Base-by-base conservation (phyloP, 305 asterid species). In the Plantago coronopus region DNA sequence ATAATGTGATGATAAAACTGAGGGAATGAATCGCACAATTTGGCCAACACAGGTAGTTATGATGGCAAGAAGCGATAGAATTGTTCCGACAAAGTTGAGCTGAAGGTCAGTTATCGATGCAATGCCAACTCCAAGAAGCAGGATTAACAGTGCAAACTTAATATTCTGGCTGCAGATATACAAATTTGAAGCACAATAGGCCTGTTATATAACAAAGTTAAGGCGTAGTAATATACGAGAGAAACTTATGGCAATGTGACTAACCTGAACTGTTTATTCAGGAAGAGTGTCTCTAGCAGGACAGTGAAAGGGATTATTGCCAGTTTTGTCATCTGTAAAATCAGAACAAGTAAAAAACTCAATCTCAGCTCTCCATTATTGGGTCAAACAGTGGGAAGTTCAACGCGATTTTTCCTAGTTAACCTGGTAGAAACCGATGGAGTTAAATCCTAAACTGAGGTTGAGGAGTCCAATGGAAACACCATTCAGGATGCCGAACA, bases 221-320 rank as follows among this genome's bases (percentile, higher is more conserved):
- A 31, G 38, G 23, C 31, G 17, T 3, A 11, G n/a, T 13, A 17
- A 18, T 23, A 16, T 5, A 27, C 19, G 4, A 7, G n/a, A 42
- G 8, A 51, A 31, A 60, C 11, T 10, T 3, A n/a, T 40, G 18
- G 11, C 14, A 29, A 29, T 43, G 6, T 54, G 0, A 60, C 43
- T 72, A 59, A 81, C 97, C 97, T 87, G 83, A 90, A 90, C 53
- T 87, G 95, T 63, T 88, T 90, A 21, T 81, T 81, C 67, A 90
- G 64, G 88, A 85, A 85, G 51, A 90, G 17, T 27, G 97, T 87
- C 64, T 90, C 96, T 45, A 90, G 27, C 42, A 88, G 45, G 27
- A 90, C 96, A 1, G 97, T 90, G 79, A 87, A 90, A 47, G 97
- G 97, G 73, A 90, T 90, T 55, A 90, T 88, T 65, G 97, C 97